Base-by-base conservation (phyloP, 1,284 basidiomycete species). In the Boletellus dicymbophilus region DNA sequence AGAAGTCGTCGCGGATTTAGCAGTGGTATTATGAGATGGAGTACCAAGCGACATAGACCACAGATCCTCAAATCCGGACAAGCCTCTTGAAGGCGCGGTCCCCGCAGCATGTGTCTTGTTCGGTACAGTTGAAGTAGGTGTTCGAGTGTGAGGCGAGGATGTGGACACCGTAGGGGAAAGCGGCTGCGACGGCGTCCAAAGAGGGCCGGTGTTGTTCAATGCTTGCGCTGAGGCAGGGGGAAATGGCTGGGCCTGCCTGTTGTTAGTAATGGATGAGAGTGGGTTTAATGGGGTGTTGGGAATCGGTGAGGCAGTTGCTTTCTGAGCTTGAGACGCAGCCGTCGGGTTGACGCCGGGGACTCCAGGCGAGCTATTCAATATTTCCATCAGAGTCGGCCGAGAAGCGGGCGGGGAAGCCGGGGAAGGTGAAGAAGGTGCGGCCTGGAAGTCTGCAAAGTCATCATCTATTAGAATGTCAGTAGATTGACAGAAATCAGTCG, bases 371-470 rank as follows among this genome's bases (percentile, higher is more conserved):
- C 63, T 64, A 47, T 68, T 72, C 46, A 80, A 72, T 67, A 84
- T 73, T 48, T 78, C 76, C 76, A 81, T 78, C 42, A 84, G 68
- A 51, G 73, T 80, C 21, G 75, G 72, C 44, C 79, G 80, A 33
- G 66, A 55, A 20, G 63, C 59, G 21, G 68, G 63, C 15, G 60
- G 61, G 16, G 74, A 56, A 30, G 69, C 61, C 6, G 59, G 60
- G 3, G 73, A 54, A 18, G 76, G 53, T 1, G 68, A 37, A 3
- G 81, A 69, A 3, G 88, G 86, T 1, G 92, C 90, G 44, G 81
- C 82, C 72, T 95, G 88, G 77, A 96, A 97, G 67, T 95, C 94
- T 54, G 85, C 89, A 67, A 97, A 96, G 54, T 97, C 94, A 60
- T 96, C 94, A 65, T 89, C 86, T 81, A 33, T 15, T 46, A 30